phyloP scores from a whole-genome alignment of 768 basidiomycete genomes.

The Pleurotus sapidus region DNA sequence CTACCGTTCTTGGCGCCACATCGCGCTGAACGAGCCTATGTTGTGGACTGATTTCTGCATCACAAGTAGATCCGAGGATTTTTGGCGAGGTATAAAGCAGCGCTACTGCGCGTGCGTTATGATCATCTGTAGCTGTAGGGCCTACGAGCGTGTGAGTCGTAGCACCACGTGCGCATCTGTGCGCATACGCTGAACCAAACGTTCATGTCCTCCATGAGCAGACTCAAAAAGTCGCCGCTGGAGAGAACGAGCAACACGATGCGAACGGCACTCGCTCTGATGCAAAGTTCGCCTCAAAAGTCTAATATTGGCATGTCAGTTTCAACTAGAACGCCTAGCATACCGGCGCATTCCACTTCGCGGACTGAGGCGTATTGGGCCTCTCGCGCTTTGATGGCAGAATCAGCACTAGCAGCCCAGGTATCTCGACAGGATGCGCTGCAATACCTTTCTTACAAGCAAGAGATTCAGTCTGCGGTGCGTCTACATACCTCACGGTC shows the following conservation, averaged over 20 bases:
- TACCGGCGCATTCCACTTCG: slow-evolving; percentile 3
- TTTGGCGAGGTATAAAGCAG: too few relatives aligned
- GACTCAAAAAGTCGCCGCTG: neutral
- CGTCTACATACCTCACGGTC: slow-evolving; percentile 15
- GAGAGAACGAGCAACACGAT: slow-evolving; percentile 1
- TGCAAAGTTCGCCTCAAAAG: neutral
- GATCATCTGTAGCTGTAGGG: too few relatives aligned
- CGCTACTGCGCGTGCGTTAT: too few relatives aligned
- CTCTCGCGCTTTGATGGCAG: slow-evolving; percentile 60
- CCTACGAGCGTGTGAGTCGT: too few relatives aligned
- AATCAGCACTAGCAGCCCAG: slow-evolving; percentile 52
- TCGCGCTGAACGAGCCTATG: too few relatives aligned
- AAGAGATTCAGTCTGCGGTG: slow-evolving; percentile 48
- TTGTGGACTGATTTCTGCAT: too few relatives aligned
- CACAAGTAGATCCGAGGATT: too few relatives aligned
- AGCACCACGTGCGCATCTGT: too few relatives aligned
- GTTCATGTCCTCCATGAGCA: neutral
- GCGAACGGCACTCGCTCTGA: neutral
- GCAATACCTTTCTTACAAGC: slow-evolving; percentile 31
- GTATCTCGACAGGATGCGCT: slow-evolving; percentile 49
- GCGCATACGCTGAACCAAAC: too few relatives aligned
- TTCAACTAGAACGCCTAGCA: neutral
- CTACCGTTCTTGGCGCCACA: too few relatives aligned
- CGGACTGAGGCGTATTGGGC: slow-evolving; percentile 63
- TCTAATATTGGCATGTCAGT: neutral